Evolutionary conservation across 164 flowering plant species (phyloP), one percentile per base, ranked within the genome.

Genomic region (Liquidambar formosana): DNA sequence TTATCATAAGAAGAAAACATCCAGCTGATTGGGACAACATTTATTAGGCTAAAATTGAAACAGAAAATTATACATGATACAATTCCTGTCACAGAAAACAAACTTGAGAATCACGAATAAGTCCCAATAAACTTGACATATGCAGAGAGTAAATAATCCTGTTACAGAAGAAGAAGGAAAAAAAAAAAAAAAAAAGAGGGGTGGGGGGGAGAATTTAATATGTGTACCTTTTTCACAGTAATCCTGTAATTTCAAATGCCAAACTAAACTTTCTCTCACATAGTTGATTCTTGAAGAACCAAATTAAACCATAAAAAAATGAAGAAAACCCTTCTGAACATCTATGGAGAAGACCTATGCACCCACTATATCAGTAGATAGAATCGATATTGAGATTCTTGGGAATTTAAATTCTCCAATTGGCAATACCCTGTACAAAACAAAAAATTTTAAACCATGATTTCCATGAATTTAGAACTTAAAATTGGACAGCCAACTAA

Each of bases 181-280:
- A n/a, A n/a, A n/a, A n/a, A n/a, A n/a, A n/a, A n/a, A n/a, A n/a
- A n/a, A n/a, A n/a, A n/a, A n/a, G n/a, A n/a, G n/a, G n/a, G n/a
- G n/a, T n/a, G n/a, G n/a, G n/a, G n/a, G n/a, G n/a, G n/a, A n/a
- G n/a, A n/a, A n/a, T n/a, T n/a, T n/a, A n/a, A n/a, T n/a, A n/a
- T n/a, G n/a, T 41, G 45, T 61, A 72, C 70, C 76, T 67, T 61
- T 46, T 18, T 33, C 21, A 52, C 21, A 45, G 53, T 0, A 73
- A 66, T 49, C 46, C 44, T 38, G 52, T n/a, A 62, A 56, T 45
- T 54, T 44, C 57, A 58, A 49, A 69, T 53, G 25, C 66, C 49
- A 38, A 61, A 64, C 16, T 65, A 56, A 56, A 65, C 66, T 51
- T 49, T 51, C 63, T n/a, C n/a, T 66, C 63, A 65, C 67, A 61